Evolutionary conservation across 805 yeast species (phyloP), one percentile per base, ranked within the genome.

Genomic region (Candida ovalis): DNA sequence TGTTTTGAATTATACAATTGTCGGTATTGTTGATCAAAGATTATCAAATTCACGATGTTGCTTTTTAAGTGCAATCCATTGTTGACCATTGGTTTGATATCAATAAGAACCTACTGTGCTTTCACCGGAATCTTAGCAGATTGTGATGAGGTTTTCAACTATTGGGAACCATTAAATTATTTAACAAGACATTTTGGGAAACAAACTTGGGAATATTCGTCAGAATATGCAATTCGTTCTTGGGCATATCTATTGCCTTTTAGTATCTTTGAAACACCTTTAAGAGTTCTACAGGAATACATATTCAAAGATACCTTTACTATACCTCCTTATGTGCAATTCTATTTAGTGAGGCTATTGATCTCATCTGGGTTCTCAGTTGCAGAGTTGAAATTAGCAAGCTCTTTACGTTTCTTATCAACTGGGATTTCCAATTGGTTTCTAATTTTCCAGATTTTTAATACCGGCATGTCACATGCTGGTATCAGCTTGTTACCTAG

Each of bases 171-270:
- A 0, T 70, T 92, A 49, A 91, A 92, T 62, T 73, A 85, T 44
- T 56, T 91, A 32, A 66, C 84, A 1, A 76, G 96, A 54, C 86
- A 85, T 2, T 88, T 89, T 64, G 98, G 97, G 1, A 86, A 90
- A 57, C 90, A 90, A 65, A 91, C 97, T 0, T 91, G 97, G 97
- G 97, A 91, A 62, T 92, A 91, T 64, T 88, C 96, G 0, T 97
- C 97, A 0, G 86, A 77, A 46, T 88, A 79, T 59, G 88, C 96
- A 17, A 88, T 91, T 46, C 70, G 98, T 54, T 88, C 96, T 2
- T 92, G 94, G 82, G 76, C 86, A 2, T 90, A 86, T 57, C 68
- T 91, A 24, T 51, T 81, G 6, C 87, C 80, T 1, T 76, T 74
- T 55, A 46, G 57, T 0, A 13, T 64, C 5, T 43, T 64, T 15